A percentile compares a stretch with the other conserved stretches of the same genome.
Conservation (phyloP, 2,329 filamentous ascomycete species). For the Triangularia verruculosa region DNA sequence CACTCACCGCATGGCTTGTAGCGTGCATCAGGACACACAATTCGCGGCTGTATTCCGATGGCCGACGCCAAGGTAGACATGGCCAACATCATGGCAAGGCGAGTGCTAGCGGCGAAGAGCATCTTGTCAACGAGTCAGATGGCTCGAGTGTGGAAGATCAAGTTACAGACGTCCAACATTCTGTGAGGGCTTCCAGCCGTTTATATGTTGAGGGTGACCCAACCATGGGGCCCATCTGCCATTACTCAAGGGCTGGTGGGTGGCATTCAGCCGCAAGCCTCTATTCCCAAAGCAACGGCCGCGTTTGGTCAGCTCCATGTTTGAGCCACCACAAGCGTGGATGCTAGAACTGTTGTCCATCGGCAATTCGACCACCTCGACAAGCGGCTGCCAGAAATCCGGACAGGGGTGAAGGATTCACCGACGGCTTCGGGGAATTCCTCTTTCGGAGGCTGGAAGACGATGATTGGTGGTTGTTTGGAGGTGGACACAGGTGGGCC, state of each 20-base stretch:
- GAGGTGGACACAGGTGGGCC: not conserved
- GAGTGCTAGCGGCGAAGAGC: not conserved
- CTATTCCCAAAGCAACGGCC: not conserved
- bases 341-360: not conserved
- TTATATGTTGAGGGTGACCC: too few species aligned
- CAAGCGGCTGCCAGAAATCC: not conserved
- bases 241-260: too few species aligned
- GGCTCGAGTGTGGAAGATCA: too few species aligned
- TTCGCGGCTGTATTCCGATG: not conserved
- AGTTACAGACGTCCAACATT: too few species aligned
- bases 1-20: not conserved
- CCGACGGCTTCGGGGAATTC: not conserved
- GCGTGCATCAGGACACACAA: not conserved
- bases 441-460: not conserved
- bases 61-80: not conserved
- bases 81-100: not conserved
- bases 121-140: not conserved
- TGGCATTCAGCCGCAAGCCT: not conserved
- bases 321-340: not conserved
- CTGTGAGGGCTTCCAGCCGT: too few species aligned
- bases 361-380: not conserved
- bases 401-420: not conserved
- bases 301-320: not conserved
- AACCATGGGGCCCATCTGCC: too few species aligned
- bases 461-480: too few species aligned